These are phyloP conservation scores for Cupressus sempervirens DNA, from an alignment of 75 land plant species.

Conservation along the genomic window DNA sequence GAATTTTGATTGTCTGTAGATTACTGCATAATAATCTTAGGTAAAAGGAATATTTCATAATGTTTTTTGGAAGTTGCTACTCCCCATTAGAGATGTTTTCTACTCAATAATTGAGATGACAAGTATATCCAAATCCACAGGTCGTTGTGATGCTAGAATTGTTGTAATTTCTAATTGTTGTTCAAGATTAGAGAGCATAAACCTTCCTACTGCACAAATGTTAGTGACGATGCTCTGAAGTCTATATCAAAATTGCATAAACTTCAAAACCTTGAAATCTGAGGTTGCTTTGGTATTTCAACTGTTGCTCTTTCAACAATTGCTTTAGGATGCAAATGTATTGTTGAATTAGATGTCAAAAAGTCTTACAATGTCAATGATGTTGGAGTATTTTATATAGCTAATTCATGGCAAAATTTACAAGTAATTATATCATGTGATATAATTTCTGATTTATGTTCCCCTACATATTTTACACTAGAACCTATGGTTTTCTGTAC, in stretches of 20 bases:
- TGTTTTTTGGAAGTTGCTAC: not conserved
- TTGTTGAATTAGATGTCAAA: slow-evolving; percentile 74
- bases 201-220: slow-evolving; percentile 61
- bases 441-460: not conserved
- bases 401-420: slow-evolving; percentile 62
- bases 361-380: slow-evolving; percentile 65
- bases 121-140: slow-evolving; percentile 54
- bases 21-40: not conserved
- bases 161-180: slow-evolving; percentile 64
- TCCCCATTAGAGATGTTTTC: not conserved
- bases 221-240: slow-evolving; percentile 60
- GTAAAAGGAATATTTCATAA: not conserved
- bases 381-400: slow-evolving; percentile 62
- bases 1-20: not conserved
- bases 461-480: not conserved
- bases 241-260: slow-evolving; percentile 52
- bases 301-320: slow-evolving; percentile 58
- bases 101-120: not conserved
- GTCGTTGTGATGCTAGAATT: slow-evolving; percentile 64
- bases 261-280: slow-evolving; percentile 59
- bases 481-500: too few relatives aligned
- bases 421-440: slow-evolving; percentile 44
- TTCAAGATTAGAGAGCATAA: slow-evolving; percentile 47
- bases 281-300: slow-evolving; percentile 69
- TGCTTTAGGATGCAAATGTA: slow-evolving; percentile 63